phyloP scores from a whole-genome alignment of 1,284 basidiomycete genomes.

The Schizophyllum amplum region DNA sequence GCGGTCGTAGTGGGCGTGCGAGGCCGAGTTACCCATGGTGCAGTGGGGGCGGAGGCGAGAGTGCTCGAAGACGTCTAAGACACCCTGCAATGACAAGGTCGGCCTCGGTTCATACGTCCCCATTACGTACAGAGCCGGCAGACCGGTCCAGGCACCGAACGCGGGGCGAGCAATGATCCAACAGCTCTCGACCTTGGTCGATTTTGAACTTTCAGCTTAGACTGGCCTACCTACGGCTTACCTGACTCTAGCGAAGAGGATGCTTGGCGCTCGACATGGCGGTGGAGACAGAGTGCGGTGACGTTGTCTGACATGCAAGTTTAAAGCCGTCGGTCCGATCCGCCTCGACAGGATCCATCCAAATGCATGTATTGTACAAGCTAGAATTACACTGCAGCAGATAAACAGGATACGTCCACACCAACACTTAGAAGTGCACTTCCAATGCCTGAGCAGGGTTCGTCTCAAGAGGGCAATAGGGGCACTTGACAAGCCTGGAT shows the following conservation, averaged over 20 bases:
- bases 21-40: not conserved
- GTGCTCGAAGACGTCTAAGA: not conserved
- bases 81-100: not conserved
- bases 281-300: too few relatives aligned
- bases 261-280: too few relatives aligned
- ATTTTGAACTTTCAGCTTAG: not conserved
- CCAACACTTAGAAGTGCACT: slow-evolving; percentile 55
- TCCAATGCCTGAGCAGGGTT: slow-evolving; percentile 48
- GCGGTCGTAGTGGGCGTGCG: not conserved
- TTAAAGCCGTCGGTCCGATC: too few relatives aligned
- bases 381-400: not conserved
- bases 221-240: too few relatives aligned
- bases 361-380: not conserved
- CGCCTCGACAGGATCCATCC: too few relatives aligned
- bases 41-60: not conserved
- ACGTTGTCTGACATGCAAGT: too few relatives aligned
- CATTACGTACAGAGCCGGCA: not conserved
- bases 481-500: slow-evolving; percentile 82
- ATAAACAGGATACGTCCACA: not conserved
- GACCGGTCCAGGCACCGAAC: not conserved
- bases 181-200: not conserved
- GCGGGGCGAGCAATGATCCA: too few relatives aligned
- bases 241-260: too few relatives aligned
- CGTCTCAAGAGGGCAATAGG: slow-evolving; percentile 83
- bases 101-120: not conserved